phyloP scores from a whole-genome alignment of 2,329 filamentous ascomycete species.

The Ceratocystis albifundus region DNA sequence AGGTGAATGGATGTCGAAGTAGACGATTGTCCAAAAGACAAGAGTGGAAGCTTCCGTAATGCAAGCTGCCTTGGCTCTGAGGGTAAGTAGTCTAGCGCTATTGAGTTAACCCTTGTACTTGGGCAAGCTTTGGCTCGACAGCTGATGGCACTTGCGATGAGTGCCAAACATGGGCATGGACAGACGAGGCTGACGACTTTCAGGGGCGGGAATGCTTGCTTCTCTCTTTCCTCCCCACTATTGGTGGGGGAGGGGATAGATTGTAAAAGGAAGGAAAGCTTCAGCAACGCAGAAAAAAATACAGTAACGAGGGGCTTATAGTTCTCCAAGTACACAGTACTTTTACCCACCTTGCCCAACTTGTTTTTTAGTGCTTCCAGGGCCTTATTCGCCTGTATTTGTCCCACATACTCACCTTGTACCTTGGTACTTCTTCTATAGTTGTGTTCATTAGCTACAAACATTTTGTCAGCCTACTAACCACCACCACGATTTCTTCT shows the following conservation, averaged over 20 bases:
- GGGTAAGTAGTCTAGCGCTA: not conserved
- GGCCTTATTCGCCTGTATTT: too few species aligned
- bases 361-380: too few species aligned
- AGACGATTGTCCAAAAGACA: constrained; percentile 1
- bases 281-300: not conserved
- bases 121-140: not conserved
- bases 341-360: too few species aligned
- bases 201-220: not conserved
- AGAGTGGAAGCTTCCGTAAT: constrained; percentile 20
- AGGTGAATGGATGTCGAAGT: not conserved
- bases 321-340: not conserved
- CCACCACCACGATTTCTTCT: constrained; percentile 18
- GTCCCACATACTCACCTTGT: not conserved
- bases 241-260: not conserved
- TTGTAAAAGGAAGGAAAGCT: not conserved
- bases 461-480: not conserved
- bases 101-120: not conserved
- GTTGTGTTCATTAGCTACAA: constrained; percentile 2
- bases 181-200: not conserved
- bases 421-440: not conserved
- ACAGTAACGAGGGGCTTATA: too few species aligned
- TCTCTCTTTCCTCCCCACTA: not conserved
- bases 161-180: not conserved
- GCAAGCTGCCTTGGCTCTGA: constrained; percentile 19
- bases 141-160: not conserved